phyloP scores from a whole-genome alignment of 495 filamentous ascomycete genomes.

The Daldinia decipiens region DNA sequence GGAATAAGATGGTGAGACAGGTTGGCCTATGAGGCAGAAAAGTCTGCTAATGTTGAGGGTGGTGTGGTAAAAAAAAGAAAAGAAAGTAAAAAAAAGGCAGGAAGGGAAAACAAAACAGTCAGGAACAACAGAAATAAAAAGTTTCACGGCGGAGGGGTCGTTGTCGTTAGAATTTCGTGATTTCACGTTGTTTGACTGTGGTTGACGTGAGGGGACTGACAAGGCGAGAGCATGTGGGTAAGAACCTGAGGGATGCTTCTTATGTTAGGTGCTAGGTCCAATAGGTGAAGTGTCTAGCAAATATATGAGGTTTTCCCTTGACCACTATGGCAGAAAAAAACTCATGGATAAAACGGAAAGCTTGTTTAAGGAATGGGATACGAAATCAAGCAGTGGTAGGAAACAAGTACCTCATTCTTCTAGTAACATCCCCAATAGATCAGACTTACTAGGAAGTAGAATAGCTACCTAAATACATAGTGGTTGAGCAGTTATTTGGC shows the following conservation, averaged over 20 bases:
- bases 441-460: background rate
- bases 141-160: background rate
- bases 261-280: background rate
- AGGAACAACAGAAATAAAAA: background rate
- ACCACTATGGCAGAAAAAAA: background rate
- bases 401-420: background rate
- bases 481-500: background rate
- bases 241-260: background rate
- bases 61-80: background rate
- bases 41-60: background rate
- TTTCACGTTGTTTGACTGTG: too few species aligned
- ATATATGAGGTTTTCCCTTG: background rate
- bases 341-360: background rate
- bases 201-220: too few species aligned
- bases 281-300: background rate
- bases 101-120: background rate
- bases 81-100: background rate
- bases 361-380: background rate
- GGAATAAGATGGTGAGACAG: background rate
- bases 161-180: too few species aligned
- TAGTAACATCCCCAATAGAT: background rate
- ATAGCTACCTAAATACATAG: background rate
- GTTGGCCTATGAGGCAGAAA: background rate
- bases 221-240: too few species aligned
- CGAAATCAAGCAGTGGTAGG: background rate